Base-by-base conservation (phyloP, 208 protist species). In the Leishmania major region DNA sequence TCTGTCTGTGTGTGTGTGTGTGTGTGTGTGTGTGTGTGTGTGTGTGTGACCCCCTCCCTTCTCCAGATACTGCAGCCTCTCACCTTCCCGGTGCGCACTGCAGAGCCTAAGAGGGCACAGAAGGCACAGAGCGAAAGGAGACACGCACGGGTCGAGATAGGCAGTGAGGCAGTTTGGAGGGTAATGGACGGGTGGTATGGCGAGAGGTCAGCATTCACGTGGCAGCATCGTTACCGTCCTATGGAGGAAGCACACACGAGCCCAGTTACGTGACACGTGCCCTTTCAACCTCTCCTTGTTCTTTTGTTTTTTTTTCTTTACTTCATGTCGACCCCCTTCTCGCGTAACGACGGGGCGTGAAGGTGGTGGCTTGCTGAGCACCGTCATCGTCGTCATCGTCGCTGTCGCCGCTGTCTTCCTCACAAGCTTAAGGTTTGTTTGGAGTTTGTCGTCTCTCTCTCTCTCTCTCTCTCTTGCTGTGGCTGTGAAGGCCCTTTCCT, bases 391-490 rank as follows among this genome's bases (percentile, higher is more conserved):
- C 62, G n/a, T 22, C 62, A 67, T 37, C 28, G 59, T 64, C 59
- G 28, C 28, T 8, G 59, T 8, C 59, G 59, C 59, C 59, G 59
- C 59, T 64, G n/a, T 51, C 66, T 57, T 80, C 51, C 73, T 55
- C 45, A 55, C 51, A 62, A 49, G 11, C 22, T 45, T 45, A 72
- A 72, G 4, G 19, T 72, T 43, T 72, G 55, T 62, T 1, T 31
- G 53, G 53, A 59, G 3, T 57, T 82, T 28, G 73, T 74, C 6
- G 28, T 49, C 5, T 79, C 57, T 8, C 69, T 75, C 72, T 51
- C 45, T 49, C 5, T 79, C n/a, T n/a, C 64, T 51, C 35, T 79
- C 45, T 84, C 45, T 7, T 66, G 57, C 66, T 60, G 45, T 77
- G 25, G n/a, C 73, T 79, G 45, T 19, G 49, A 37, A 28, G 55